Percentiles rank a stretch among this genome's conserved stretches.
Evolutionary conservation across 805 yeast species (phyloP).

Genomic region (Scheffersomyces ergatensis): DNA sequence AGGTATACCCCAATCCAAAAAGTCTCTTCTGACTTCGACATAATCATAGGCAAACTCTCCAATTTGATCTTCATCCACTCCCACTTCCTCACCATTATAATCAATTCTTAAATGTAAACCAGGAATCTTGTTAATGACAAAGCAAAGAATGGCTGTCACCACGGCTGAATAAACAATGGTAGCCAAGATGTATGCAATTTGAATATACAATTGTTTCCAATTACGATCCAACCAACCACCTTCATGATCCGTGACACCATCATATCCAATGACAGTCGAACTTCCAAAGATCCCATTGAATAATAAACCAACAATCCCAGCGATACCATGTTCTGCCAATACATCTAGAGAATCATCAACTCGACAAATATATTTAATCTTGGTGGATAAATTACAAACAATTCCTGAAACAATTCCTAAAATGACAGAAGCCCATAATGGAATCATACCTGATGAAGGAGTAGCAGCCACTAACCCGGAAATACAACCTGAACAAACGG

Average conservation of each 20-base stretch:
- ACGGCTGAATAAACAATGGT: constrained; percentile 70
- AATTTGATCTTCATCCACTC: constrained; percentile 94
- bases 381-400: constrained; percentile 87
- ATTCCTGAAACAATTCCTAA: constrained; percentile 80
- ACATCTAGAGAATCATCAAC: constrained; percentile 95
- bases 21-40: constrained; percentile 94
- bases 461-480: constrained; percentile 97
- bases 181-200: constrained; percentile 79
- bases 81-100: constrained; percentile 82
- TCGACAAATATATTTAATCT: constrained; percentile 71
- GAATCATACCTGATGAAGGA: constrained; percentile 88
- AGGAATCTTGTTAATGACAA: constrained; percentile 73
- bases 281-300: constrained; percentile 89
- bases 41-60: constrained; percentile 99
- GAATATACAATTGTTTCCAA: constrained; percentile 88
- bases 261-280: constrained; percentile 85
- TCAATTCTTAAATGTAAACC: constrained; percentile 76
- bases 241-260: constrained; percentile 74
- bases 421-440: constrained; percentile 86
- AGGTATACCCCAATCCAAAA: constrained; percentile 52
- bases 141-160: constrained; percentile 75
- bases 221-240: constrained; percentile 95
- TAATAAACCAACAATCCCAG: constrained; percentile 87
- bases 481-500: constrained; percentile 91
- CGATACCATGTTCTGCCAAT: constrained; percentile 98